Evolutionary conservation across 2,329 filamentous ascomycete species (phyloP), one percentile per base, ranked within the genome.

Genomic region (Dothideomycetes sp.): DNA sequence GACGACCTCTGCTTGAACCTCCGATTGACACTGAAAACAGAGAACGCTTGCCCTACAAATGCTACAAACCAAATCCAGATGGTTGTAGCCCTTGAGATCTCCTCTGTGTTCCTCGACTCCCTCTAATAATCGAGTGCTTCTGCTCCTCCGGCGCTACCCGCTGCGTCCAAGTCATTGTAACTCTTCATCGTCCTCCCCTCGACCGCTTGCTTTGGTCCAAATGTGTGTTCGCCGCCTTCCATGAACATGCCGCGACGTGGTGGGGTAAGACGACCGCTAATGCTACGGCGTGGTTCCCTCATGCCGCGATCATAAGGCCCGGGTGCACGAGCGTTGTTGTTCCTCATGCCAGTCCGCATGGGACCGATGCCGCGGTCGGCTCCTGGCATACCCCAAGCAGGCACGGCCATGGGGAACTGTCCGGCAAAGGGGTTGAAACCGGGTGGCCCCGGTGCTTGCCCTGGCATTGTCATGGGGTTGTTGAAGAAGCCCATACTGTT

Each of bases 141-240:
- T 28, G 81, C 78, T 28, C 81, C 84, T 37, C 62, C 61, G 15
- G 57, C 58, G 27, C 63, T 64, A 30, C 53, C 49, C 37, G 65
- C 67, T n/a, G 93, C 89, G 65, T 98, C 91, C 17, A 98, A 69
- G 58, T 98, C 91, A 62, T 98, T 93, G 58, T 98, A 98, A 61
- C 86, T 95, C 73, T 94, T 94, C 49, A 98, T 67, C 46, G 84
- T 94, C 43, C 91, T 78, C 4, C 91, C 91, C 51, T 93, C 85
- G 1, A 94, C 87, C 9, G 91, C 89, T 63, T 96, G 88, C 15
- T 84, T 76, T 15, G 91, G 89, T 0, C 87, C 88, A 45, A 88
- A 81, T 2, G 82, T 79, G 23, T 67, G 67, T 40, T 82, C 78
- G 17, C 76, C 82, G 27, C 83, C 82, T 34, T 84, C 83, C 3